Evolutionary conservation across 1,139 yeast species (phyloP).

Genomic region (Hemisphaericaspora lyxosophila): DNA sequence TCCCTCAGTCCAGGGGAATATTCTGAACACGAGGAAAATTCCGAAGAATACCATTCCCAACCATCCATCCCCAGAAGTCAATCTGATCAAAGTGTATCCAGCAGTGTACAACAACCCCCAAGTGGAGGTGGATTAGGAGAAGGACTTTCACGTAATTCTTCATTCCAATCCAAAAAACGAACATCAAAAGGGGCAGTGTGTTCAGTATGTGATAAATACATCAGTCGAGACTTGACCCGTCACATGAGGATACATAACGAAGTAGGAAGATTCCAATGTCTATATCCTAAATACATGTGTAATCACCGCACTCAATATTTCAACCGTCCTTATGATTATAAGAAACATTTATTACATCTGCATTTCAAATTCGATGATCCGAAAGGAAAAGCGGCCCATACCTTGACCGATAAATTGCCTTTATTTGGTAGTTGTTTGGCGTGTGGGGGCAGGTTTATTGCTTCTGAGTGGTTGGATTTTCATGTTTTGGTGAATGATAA

Average conservation of each 20-base stretch:
- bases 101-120: slow-evolving; percentile 13
- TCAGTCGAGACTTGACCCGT: slow-evolving; percentile 44
- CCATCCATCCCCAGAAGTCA: slow-evolving; percentile 18
- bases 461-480: slow-evolving; percentile 42
- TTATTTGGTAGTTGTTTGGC: slow-evolving; percentile 40
- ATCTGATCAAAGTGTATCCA: slow-evolving; percentile 27
- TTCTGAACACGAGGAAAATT: slow-evolving; percentile 2
- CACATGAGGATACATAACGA: slow-evolving; percentile 50
- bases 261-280: slow-evolving; percentile 48
- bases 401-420: slow-evolving; percentile 45
- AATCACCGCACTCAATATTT: slow-evolving; percentile 47
- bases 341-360: slow-evolving; percentile 45
- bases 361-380: slow-evolving; percentile 49
- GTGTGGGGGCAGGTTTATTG: slow-evolving; percentile 35
- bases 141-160: neutral
- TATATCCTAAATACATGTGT: slow-evolving; percentile 43
- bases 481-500: slow-evolving; percentile 36
- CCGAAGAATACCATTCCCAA: slow-evolving; percentile 3
- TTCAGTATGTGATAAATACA: slow-evolving; percentile 41
- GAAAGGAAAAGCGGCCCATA: slow-evolving; percentile 41
- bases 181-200: slow-evolving; percentile 42
- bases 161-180: slow-evolving; percentile 24
- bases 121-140: slow-evolving; percentile 8
- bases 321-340: slow-evolving; percentile 50
- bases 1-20: too few species aligned